Evolutionary conservation across 2,329 filamentous ascomycete species (phyloP).

Genomic region (Mariannaea sp.): DNA sequence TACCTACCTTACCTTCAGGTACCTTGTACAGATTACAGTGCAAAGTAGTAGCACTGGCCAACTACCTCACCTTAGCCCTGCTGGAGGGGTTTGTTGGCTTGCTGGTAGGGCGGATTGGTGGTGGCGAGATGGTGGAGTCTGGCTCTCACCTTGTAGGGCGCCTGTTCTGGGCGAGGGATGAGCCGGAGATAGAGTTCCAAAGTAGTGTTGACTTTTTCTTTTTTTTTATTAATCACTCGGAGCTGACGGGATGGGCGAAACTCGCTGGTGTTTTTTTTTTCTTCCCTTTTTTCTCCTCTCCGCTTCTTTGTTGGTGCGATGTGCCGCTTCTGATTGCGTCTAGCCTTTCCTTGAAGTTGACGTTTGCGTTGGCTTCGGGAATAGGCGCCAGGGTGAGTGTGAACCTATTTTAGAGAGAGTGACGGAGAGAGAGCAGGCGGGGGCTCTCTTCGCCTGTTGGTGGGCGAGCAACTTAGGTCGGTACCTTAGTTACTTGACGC

Average conservation of each 20-base stretch:
- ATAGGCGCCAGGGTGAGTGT: conserved; percentile 3
- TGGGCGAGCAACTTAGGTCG: no score
- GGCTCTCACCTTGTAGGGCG: background rate
- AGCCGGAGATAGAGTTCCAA: no score
- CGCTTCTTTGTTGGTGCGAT: background rate
- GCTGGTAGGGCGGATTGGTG: conserved; percentile 18
- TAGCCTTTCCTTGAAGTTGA: background rate
- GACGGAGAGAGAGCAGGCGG: no score
- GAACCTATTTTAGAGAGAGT: no score
- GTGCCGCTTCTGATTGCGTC: background rate
- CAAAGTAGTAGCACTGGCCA: conserved; percentile 1
- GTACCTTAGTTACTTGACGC: no score
- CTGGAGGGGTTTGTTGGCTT: conserved; percentile 8
- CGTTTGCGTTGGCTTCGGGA: conserved; percentile 10
- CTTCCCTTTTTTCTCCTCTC: no score
- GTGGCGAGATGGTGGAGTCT: conserved; percentile 20
- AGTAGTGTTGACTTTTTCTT: no score
- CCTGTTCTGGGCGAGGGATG: no score
- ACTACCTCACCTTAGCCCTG: no score
- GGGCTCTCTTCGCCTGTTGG: conserved; percentile 4
- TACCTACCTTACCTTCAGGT: no score
- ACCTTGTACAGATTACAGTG: no score
- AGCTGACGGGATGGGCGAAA: background rate
- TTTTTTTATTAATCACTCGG: background rate
- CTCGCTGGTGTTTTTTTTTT: background rate